These are phyloP conservation scores for Globisporangium rhizosaccharum DNA, from an alignment of 352 stramenopile genomes.

Conservation along the genomic window DNA sequence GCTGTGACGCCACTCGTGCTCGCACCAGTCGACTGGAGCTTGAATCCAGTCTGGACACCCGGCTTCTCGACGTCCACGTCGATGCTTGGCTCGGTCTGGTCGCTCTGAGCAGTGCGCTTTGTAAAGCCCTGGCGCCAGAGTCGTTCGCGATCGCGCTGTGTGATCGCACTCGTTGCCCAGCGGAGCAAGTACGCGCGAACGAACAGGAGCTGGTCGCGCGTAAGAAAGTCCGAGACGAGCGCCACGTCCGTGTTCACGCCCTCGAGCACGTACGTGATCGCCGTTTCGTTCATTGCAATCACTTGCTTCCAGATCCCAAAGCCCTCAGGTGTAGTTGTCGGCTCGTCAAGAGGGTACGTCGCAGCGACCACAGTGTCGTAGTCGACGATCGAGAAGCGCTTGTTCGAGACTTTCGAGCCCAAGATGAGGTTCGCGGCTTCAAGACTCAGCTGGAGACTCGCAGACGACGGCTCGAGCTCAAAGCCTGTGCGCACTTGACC, in stretches of 20 bases:
- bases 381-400: slow-evolving; percentile 63
- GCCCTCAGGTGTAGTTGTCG: slow-evolving; percentile 31
- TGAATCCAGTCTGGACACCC: slow-evolving; percentile 53
- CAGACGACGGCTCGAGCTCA: slow-evolving; percentile 39
- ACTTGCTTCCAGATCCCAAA: slow-evolving; percentile 80
- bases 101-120: slow-evolving; percentile 34
- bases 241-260: slow-evolving; percentile 68
- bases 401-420: slow-evolving; percentile 43
- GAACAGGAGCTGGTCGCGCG: slow-evolving; percentile 43
- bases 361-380: slow-evolving; percentile 30
- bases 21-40: slow-evolving; percentile 22
- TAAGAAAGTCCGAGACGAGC: slow-evolving; percentile 39
- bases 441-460: slow-evolving; percentile 38
- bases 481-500: slow-evolving; percentile 44
- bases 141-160: slow-evolving; percentile 49
- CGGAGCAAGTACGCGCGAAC: slow-evolving; percentile 53
- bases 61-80: slow-evolving; percentile 49
- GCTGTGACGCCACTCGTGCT: slow-evolving; percentile 29
- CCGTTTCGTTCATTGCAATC: slow-evolving; percentile 52
- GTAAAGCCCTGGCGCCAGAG: slow-evolving; percentile 53
- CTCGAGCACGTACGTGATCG: slow-evolving; percentile 46
- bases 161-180: slow-evolving; percentile 38
- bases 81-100: slow-evolving; percentile 43
- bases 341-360: slow-evolving; percentile 20
- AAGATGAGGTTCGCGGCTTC: slow-evolving; percentile 55